Base-by-base conservation (phyloP, 2,329 filamentous ascomycete genomes). In the Aschersonia sp. region DNA sequence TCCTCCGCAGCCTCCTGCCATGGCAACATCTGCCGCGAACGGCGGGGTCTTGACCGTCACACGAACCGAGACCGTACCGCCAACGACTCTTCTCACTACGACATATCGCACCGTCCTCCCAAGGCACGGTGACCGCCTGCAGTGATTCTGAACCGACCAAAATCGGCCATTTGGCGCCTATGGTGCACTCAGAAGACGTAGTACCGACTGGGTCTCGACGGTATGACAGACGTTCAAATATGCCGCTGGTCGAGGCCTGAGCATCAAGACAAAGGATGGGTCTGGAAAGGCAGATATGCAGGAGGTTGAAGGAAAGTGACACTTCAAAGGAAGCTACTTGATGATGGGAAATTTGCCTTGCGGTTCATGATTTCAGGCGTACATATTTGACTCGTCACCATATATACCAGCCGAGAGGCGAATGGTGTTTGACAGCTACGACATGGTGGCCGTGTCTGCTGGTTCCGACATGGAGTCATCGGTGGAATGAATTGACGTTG, bases 61-160 rank as follows among this genome's bases (percentile, higher is more conserved):
- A 7, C 58, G 65, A 50, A 50, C 45, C 2, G 46, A 50, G 31
- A 71, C 68, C 1, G 61, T 67, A 44, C 58, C 60, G 5, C 59
- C 66, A 2, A 61, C 59, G n/a, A 66, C 68, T 2, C 58, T 68
- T 6, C 50, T 64, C n/a, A 65, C 61, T 0, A 59, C 65, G 29
- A 63, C 64, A 50, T 58, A 57, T 45, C 52, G 55, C 30, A 71
- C 65, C n/a, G 56, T 67, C 10, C 64, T 61, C 12, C 28, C 35
- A 4, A 30, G 28, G 30, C 12, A 52, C 49, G 9, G 20, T 49
- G 30, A 50, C 51, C 5, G 32, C 32, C 3, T 12, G 20, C 20
- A 20, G 20, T 20, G 20, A 20, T 20, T 20, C 20, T 20, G 20
- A 20, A 20, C 20, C 20, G 20, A 20, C 20, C 20, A 20, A 20